Percentiles rank a stretch among this genome's conserved stretches.
phyloP scores from a whole-genome alignment of 83 land plant genomes.

The Diphasiastrum complanatum region DNA sequence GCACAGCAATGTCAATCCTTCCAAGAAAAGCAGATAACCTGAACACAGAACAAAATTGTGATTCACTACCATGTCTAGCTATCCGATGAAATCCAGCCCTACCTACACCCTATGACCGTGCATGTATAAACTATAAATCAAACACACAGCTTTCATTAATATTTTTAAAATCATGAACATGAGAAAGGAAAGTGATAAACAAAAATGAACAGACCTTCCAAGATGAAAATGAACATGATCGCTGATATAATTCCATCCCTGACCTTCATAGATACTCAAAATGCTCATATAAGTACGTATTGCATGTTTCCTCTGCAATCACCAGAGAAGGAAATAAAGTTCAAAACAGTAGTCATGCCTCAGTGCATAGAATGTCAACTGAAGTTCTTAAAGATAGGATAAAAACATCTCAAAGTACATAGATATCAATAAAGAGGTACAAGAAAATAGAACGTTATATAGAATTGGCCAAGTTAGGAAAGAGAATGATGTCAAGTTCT shows the following conservation, averaged over 20 bases:
- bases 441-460: too few species aligned
- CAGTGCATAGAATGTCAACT: background rate
- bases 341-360: background rate
- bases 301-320: conserved; percentile 82
- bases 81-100: background rate
- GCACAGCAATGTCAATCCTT: conserved; percentile 52
- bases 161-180: conserved; percentile 1
- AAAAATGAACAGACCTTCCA: conserved; percentile 57
- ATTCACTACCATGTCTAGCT: background rate
- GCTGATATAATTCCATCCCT: conserved; percentile 70
- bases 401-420: background rate
- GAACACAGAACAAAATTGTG: conserved; percentile 11
- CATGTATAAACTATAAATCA: background rate
- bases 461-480: too few species aligned
- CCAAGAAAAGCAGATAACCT: conserved; percentile 85
- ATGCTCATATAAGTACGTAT: conserved; percentile 70
- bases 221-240: conserved; percentile 87
- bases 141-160: conserved; percentile 7
- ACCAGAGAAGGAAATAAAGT: too few species aligned
- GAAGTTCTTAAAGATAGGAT: background rate
- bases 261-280: conserved; percentile 61
- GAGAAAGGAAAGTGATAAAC: conserved; percentile 2
- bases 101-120: background rate
- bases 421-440: background rate
- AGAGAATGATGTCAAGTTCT: too few species aligned